phyloP scores from a whole-genome alignment of 2,329 filamentous ascomycete species.

The Ophiostoma australiae region DNA sequence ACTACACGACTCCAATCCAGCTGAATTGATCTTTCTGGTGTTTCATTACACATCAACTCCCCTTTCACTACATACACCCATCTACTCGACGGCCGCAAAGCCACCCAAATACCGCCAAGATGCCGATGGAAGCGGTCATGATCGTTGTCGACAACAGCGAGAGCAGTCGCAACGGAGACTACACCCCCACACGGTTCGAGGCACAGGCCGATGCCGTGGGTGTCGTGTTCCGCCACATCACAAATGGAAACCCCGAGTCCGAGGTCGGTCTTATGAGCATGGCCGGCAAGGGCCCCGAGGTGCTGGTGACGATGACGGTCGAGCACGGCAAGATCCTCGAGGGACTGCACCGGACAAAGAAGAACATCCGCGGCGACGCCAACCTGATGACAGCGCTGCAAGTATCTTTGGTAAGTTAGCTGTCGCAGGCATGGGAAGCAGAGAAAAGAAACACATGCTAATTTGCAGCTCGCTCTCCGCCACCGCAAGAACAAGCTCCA shows the following conservation, averaged over 20 bases:
- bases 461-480: conserved; percentile 80
- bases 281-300: conserved; percentile 95
- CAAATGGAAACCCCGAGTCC: conserved; percentile 90
- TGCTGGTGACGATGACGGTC: conserved; percentile 90
- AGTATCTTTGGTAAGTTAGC: conserved; percentile 66
- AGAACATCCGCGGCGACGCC: conserved; percentile 83
- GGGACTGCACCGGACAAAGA: conserved; percentile 79
- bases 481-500: conserved; percentile 98
- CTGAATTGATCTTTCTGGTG: neutral
- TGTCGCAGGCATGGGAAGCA: neutral
- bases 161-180: conserved; percentile 93
- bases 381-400: conserved; percentile 93
- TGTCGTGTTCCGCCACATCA: conserved; percentile 93
- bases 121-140: conserved; percentile 99
- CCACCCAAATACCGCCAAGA: conserved; percentile 48
- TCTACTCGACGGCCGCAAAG: neutral
- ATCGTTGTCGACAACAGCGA: conserved; percentile 99
- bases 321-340: conserved; percentile 95
- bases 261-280: conserved; percentile 98
- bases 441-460: neutral
- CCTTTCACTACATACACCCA: conserved; percentile 14
- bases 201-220: conserved; percentile 93
- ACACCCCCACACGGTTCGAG: conserved; percentile 87
- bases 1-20: neutral
- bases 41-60: neutral